Evolutionary conservation across 1,284 basidiomycete genomes (phyloP).

Genomic region (Polyporus tsugae): DNA sequence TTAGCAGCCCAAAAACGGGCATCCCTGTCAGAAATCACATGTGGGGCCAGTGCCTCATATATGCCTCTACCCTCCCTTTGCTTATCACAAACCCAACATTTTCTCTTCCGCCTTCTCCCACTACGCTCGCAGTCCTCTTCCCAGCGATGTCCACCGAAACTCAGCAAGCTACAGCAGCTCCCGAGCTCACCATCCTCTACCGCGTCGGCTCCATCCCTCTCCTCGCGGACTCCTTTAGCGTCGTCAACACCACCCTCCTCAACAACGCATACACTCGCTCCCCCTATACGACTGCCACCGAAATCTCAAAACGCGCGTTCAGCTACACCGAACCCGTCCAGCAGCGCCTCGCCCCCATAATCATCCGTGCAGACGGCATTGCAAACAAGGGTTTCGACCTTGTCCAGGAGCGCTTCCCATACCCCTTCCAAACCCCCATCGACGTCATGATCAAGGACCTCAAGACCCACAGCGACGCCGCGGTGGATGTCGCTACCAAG

Average conservation of each 20-base stretch:
- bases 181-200: conserved; percentile 66
- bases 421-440: conserved; percentile 75
- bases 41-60: conserved; percentile 26
- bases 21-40: conserved; percentile 35
- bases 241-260: conserved; percentile 65
- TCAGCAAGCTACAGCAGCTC: conserved; percentile 43
- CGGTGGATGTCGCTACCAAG: conserved; percentile 65
- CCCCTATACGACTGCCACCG: conserved; percentile 70
- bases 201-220: conserved; percentile 77
- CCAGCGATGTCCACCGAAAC: conserved; percentile 52
- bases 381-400: conserved; percentile 79
- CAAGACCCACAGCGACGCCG: conserved; percentile 62
- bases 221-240: conserved; percentile 66
- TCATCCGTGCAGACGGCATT: conserved; percentile 65
- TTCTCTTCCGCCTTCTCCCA: conserved; percentile 21
- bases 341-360: conserved; percentile 67
- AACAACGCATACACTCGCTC: conserved; percentile 67
- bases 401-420: conserved; percentile 77
- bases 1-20: neutral
- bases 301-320: conserved; percentile 64
- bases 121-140: neutral
- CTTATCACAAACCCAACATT: conserved; percentile 26
- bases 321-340: conserved; percentile 72
- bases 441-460: conserved; percentile 73
- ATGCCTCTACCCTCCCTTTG: conserved; percentile 22